Evolutionary conservation across 352 stramenopile genomes (phyloP).

Genomic region (Phytophthora hibernalis): DNA sequence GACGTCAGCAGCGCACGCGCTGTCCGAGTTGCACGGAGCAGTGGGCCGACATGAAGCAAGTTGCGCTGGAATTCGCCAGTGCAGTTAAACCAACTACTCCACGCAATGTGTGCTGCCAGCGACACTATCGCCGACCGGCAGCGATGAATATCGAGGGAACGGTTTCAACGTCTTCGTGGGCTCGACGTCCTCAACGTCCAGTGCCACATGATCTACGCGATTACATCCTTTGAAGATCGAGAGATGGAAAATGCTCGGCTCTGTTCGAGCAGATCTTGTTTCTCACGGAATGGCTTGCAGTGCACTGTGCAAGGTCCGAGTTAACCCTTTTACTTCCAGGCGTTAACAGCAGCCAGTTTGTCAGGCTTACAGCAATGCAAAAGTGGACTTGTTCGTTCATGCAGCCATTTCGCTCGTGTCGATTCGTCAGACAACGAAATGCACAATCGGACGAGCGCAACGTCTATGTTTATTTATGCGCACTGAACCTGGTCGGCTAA

Average conservation of each 20-base stretch:
- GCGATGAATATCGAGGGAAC: background rate
- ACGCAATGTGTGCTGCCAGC: constrained; percentile 13
- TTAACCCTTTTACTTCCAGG: too few relatives aligned
- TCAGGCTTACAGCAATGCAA: constrained; percentile 1
- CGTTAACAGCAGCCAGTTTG: background rate
- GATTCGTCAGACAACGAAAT: background rate
- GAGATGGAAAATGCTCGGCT: background rate
- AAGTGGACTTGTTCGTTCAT: background rate
- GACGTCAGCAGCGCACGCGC: constrained; percentile 3
- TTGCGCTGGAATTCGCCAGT: constrained; percentile 14
- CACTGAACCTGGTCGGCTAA: constrained; percentile 13
- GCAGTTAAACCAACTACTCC: background rate
- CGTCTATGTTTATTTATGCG: constrained; percentile 23
- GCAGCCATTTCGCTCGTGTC: too few relatives aligned
- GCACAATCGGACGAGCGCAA: constrained; percentile 21
- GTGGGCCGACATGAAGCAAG: constrained; percentile 24
- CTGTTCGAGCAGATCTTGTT: constrained; percentile 16
- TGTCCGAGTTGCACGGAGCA: constrained; percentile 22
- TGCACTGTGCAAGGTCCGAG: background rate
- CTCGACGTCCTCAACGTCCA: background rate
- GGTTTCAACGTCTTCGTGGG: background rate
- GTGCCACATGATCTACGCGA: background rate
- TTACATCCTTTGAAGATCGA: constrained; percentile 32
- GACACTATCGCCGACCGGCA: background rate
- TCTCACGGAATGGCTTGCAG: background rate